phyloP scores from a whole-genome alignment of 768 basidiomycete genomes.

The Panellus pusillus region DNA sequence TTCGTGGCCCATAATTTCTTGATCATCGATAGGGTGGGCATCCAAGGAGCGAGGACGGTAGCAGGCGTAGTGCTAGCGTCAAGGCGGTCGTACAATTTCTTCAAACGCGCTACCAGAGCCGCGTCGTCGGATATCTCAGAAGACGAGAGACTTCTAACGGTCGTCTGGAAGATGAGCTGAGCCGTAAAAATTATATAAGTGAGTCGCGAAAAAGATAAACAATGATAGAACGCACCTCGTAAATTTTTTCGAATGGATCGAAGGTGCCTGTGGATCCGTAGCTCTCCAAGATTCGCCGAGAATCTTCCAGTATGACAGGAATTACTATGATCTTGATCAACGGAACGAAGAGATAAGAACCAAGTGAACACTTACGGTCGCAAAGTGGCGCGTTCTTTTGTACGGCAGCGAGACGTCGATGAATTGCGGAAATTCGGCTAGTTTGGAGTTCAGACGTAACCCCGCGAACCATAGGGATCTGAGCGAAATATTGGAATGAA shows the following conservation, averaged over 20 bases:
- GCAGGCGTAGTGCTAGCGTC: constrained; percentile 72
- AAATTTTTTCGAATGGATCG: constrained; percentile 72
- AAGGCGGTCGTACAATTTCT: constrained; percentile 63
- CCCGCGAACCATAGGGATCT: constrained; percentile 78
- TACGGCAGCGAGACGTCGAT: constrained; percentile 65
- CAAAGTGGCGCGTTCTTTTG: constrained; percentile 64
- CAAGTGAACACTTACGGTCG: constrained; percentile 45
- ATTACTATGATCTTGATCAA: constrained; percentile 49
- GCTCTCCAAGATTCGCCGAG: constrained; percentile 54
- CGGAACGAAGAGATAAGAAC: constrained; percentile 13
- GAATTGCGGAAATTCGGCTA: constrained; percentile 61
- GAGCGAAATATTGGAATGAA: constrained; percentile 22
- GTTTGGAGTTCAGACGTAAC: constrained; percentile 71
- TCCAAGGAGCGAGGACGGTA: constrained; percentile 73
- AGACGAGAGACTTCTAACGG: constrained; percentile 65
- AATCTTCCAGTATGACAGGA: constrained; percentile 64
- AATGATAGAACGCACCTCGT: constrained; percentile 50
- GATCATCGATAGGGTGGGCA: constrained; percentile 72
- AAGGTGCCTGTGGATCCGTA: constrained; percentile 68
- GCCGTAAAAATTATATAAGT: constrained; percentile 11
- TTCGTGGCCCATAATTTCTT: constrained; percentile 73
- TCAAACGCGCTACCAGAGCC: constrained; percentile 58
- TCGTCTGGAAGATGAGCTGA: constrained; percentile 73
- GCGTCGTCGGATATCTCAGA: constrained; percentile 71
- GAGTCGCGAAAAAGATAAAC: constrained; percentile 3